phyloP scores from a whole-genome alignment of 202 grass and related monocot species.

The Zoysia matrella region DNA sequence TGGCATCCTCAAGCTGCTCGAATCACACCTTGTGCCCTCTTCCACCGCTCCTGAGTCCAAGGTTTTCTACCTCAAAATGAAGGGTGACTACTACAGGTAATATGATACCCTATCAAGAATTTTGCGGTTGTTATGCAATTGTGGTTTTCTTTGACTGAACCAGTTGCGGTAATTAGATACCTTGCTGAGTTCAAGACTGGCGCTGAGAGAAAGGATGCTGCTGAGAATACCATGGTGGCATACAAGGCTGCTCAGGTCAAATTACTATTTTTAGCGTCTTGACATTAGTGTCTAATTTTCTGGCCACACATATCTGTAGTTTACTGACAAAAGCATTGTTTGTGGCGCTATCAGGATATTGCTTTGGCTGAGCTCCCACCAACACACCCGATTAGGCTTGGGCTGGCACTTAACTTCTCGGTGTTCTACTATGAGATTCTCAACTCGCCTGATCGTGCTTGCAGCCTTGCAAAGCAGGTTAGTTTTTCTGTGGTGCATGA shows the following conservation, averaged over 20 bases:
- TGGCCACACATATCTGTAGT: neutral
- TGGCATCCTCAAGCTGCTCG: conserved; percentile 73
- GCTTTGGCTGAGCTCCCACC: conserved; percentile 81
- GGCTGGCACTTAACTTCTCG: conserved; percentile 94
- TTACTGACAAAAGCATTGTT: conserved; percentile 20
- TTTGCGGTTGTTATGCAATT: conserved; percentile 1
- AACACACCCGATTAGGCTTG: conserved; percentile 94
- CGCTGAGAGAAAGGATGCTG: too few relatives aligned
- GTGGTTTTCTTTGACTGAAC: conserved; percentile 31
- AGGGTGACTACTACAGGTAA: conserved; percentile 95
- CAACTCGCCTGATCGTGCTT: conserved; percentile 94
- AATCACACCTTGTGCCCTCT: conserved; percentile 80
- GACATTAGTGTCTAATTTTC: neutral
- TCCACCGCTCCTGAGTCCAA: conserved; percentile 72
- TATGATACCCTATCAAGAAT: neutral
- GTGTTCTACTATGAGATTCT: conserved; percentile 99
- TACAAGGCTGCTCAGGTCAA: conserved; percentile 47
- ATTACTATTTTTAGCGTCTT: neutral
- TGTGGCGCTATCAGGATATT: conserved; percentile 69
- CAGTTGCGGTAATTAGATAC: conserved; percentile 62
- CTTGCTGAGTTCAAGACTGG: conserved; percentile 43
- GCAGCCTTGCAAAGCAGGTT: conserved; percentile 96
- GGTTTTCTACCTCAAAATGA: conserved; percentile 96
- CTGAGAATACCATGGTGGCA: too few relatives aligned
- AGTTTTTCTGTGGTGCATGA: conserved; percentile 30